phyloP scores from a whole-genome alignment of 2,329 filamentous ascomycete genomes.

The Sporothrix protearum region DNA sequence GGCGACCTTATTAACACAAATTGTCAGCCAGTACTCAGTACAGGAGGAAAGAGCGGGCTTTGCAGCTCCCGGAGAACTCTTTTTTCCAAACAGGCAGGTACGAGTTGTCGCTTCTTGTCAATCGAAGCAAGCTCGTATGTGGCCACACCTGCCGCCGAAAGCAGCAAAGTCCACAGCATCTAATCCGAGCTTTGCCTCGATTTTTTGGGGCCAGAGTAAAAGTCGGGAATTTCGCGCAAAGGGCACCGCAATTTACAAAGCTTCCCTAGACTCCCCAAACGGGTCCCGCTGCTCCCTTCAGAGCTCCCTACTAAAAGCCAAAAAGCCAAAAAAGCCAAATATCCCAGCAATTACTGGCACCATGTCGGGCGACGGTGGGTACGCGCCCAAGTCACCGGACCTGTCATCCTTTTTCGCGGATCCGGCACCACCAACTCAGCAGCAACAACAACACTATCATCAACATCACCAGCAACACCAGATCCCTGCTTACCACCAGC shows the following conservation, averaged over 20 bases:
- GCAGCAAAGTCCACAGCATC: slow-evolving; percentile 8
- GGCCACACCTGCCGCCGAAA: slow-evolving; percentile 19
- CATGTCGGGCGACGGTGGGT: slow-evolving; percentile 51
- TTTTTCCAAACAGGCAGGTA: neutral
- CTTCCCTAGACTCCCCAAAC: neutral
- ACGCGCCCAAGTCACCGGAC: slow-evolving; percentile 58
- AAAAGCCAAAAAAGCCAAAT: slow-evolving; percentile 8
- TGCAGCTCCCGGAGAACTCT: neutral
- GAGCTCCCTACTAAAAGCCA: neutral
- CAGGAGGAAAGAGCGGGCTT: neutral
- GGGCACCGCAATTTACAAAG: neutral
- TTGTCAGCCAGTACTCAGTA: neutral
- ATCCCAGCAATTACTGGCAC: slow-evolving; percentile 22
- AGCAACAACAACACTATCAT: slow-evolving; percentile 20
- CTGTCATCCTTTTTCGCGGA: slow-evolving; percentile 53
- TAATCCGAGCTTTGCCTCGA: neutral
- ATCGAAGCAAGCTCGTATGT: neutral
- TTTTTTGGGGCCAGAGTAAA: slow-evolving; percentile 6
- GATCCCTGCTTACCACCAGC: slow-evolving; percentile 32
- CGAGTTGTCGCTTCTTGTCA: neutral
- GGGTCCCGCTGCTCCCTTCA: no score
- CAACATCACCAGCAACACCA: slow-evolving; percentile 23
- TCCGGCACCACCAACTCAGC: slow-evolving; percentile 31
- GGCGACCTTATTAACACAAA: slow-evolving; percentile 1
- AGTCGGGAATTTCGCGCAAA: slow-evolving; percentile 19